Conservation (phyloP, 257 asterid species). For the Solanum pennellii region DNA sequence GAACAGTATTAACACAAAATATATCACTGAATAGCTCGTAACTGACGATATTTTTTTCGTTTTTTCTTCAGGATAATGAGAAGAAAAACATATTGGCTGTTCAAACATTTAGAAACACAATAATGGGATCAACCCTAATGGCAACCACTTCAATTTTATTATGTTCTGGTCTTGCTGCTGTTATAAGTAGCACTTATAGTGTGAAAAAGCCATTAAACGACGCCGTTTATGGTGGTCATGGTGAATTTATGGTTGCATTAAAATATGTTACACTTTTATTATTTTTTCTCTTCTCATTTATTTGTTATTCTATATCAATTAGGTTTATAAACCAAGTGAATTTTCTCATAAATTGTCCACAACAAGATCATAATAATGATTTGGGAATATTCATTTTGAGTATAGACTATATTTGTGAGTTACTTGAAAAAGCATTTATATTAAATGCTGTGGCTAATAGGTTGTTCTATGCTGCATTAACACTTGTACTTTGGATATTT, state of each 20-base stretch:
- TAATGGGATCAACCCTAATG: constrained; percentile 89
- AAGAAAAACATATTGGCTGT: constrained; percentile 89
- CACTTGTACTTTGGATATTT: constrained; percentile 75
- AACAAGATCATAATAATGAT: constrained; percentile 3
- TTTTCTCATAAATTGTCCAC: constrained; percentile 74
- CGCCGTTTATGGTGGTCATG: constrained; percentile 74
- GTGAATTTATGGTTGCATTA: constrained; percentile 80
- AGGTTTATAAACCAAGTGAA: constrained; percentile 76
- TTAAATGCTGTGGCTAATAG: constrained; percentile 71
- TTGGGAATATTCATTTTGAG: constrained; percentile 23
- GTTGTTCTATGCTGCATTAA: constrained; percentile 68
- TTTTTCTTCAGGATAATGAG: constrained; percentile 57
- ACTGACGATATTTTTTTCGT: not conserved
- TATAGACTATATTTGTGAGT: constrained; percentile 48
- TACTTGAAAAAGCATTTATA: constrained; percentile 52
- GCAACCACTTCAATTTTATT: constrained; percentile 89
- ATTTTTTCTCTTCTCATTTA: constrained; percentile 61
- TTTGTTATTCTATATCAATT: constrained; percentile 73
- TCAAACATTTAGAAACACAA: constrained; percentile 75
- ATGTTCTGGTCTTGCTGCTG: constrained; percentile 73
- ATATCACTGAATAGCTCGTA: not conserved
- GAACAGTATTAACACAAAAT: no score
- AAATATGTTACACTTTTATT: constrained; percentile 66
- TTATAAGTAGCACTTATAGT: constrained; percentile 86
- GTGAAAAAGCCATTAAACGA: constrained; percentile 76